phyloP scores from a whole-genome alignment of 108 stramenopile species.

The Cyclostephanos tholiformis region DNA sequence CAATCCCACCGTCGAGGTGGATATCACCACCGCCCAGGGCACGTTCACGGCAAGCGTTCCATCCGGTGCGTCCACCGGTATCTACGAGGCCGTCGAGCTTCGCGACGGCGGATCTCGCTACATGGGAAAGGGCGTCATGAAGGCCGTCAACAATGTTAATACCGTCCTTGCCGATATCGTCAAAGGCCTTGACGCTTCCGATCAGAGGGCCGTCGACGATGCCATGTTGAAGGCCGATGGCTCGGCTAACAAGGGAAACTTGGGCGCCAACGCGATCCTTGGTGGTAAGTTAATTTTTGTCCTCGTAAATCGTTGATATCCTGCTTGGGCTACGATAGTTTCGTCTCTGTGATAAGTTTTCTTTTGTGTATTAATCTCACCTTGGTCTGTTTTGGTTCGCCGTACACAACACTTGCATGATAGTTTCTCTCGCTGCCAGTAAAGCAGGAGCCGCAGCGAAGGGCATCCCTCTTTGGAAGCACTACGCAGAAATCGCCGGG shows the following conservation, averaged over 20 bases:
- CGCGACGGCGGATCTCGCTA: constrained; percentile 97
- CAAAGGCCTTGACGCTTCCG: constrained; percentile 92
- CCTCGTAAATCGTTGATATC: neutral
- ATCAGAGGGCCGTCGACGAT: constrained; percentile 93
- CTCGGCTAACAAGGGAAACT: constrained; percentile 93
- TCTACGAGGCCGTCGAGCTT: constrained; percentile 96
- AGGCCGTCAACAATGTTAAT: constrained; percentile 97
- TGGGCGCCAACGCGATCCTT: constrained; percentile 99
- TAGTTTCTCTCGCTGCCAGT: constrained; percentile 94
- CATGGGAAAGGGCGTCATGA: constrained; percentile 96
- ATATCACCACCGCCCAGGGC: constrained; percentile 84
- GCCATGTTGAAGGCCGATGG: constrained; percentile 94
- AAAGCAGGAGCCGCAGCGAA: constrained; percentile 97
- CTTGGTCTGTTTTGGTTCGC: constrained; percentile 5
- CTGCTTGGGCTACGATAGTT: neutral
- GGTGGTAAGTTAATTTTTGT: constrained; percentile 73
- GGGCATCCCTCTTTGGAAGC: constrained; percentile 98
- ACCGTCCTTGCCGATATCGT: constrained; percentile 88
- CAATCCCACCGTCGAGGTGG: constrained; percentile 99
- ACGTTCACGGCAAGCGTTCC: constrained; percentile 93
- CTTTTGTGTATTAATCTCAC: neutral
- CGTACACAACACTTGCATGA: constrained; percentile 7
- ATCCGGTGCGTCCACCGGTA: constrained; percentile 97
- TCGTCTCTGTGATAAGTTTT: neutral
- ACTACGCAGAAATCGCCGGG: constrained; percentile 98